These are phyloP conservation scores for Piromyces sp. DNA, from an alignment of 192 early-diverging fungal genomes.

Conservation along the genomic window DNA sequence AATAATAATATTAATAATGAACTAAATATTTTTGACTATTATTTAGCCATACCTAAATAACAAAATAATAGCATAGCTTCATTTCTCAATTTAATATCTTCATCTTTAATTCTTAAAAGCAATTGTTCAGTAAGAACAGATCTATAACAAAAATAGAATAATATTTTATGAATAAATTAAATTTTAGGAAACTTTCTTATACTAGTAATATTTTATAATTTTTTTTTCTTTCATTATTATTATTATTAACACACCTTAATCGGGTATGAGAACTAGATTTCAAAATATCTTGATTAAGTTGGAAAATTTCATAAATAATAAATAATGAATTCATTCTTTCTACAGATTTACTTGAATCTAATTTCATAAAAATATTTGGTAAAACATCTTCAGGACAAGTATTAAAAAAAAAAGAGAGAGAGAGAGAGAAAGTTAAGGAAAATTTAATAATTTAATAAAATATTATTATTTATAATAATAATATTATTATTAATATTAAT, in stretches of 20 bases:
- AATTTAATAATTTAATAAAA: no score
- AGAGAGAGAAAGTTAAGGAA: background rate
- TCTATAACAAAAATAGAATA: background rate
- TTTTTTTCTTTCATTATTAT: no score
- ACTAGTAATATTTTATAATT: no score
- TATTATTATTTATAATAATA: no score
- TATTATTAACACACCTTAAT: background rate
- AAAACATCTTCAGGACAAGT: background rate
- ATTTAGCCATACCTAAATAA: background rate
- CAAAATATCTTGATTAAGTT: background rate
- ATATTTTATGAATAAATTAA: no score
- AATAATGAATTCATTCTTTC: background rate
- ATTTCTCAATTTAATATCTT: background rate
- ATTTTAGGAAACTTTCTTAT: no score
- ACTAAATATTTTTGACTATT: no score
- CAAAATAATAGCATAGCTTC: background rate
- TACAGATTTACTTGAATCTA: background rate
- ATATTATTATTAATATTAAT: no score
- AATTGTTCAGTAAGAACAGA: background rate
- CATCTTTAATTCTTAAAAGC: background rate
- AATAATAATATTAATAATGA: no score
- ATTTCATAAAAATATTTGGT: background rate
- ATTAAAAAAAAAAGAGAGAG: background rate
- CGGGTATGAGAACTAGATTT: background rate
- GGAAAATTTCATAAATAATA: background rate